phyloP scores from a whole-genome alignment of 2,329 filamentous ascomycete genomes.

The Colletotrichum tofieldiae region DNA sequence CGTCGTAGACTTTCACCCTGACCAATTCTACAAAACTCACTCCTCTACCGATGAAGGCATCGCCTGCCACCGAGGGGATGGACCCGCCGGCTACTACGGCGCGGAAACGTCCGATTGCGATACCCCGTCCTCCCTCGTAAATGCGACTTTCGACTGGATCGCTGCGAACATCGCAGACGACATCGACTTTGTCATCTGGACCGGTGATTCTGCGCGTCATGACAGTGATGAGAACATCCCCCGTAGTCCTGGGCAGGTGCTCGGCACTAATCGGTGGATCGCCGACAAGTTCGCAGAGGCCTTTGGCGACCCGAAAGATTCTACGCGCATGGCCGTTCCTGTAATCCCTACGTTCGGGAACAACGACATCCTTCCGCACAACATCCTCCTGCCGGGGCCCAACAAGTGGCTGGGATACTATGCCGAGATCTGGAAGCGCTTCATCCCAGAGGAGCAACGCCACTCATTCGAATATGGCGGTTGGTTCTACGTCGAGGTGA shows the following conservation, averaged over 20 bases:
- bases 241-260: conserved; percentile 82
- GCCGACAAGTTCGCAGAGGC: conserved; percentile 83
- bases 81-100: conserved; percentile 85
- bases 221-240: conserved; percentile 89
- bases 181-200: conserved; percentile 94
- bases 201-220: conserved; percentile 90
- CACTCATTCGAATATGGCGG: conserved; percentile 94
- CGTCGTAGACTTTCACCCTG: conserved; percentile 88
- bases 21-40: conserved; percentile 87
- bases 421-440: conserved; percentile 83
- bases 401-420: conserved; percentile 89
- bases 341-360: conserved; percentile 94
- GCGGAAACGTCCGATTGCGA: conserved; percentile 93
- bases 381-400: conserved; percentile 88
- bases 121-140: conserved; percentile 82
- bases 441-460: conserved; percentile 93
- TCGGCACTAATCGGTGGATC: conserved; percentile 82
- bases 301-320: conserved; percentile 72
- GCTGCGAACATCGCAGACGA: conserved; percentile 81
- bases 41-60: conserved; percentile 77
- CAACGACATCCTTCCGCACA: conserved; percentile 97
- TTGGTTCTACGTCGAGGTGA: conserved; percentile 95
- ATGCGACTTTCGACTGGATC: conserved; percentile 94
- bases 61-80: conserved; percentile 85
- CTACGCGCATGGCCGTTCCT: conserved; percentile 79